Percentiles rank a stretch among this genome's conserved stretches.
Conservation (phyloP, 768 basidiomycete species). For the Cystoderma amianthinum region DNA sequence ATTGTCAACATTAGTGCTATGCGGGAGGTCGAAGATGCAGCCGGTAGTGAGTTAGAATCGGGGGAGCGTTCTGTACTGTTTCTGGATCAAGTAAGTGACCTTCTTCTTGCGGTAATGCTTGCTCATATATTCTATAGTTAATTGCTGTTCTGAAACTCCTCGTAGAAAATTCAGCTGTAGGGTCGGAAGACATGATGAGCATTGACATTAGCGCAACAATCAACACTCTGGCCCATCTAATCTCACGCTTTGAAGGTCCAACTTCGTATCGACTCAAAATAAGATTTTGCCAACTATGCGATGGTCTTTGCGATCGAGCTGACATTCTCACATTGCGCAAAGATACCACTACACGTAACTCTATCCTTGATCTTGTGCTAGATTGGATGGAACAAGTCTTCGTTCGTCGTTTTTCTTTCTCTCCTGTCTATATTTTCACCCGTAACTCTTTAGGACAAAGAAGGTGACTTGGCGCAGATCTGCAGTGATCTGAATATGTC, state of each 20-base stretch:
- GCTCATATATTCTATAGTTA: slow-evolving; percentile 35
- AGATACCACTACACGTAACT: slow-evolving; percentile 60
- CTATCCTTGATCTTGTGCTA: slow-evolving; percentile 68
- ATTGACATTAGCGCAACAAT: slow-evolving; percentile 61
- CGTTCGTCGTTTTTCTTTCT: slow-evolving; percentile 30
- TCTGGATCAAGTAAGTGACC: slow-evolving; percentile 57
- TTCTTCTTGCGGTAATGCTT: not conserved
- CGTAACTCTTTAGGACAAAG: slow-evolving; percentile 19
- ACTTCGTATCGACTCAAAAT: slow-evolving; percentile 58
- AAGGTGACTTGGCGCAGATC: slow-evolving; percentile 26
- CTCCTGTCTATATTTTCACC: slow-evolving; percentile 1
- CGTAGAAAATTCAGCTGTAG: slow-evolving; percentile 61
- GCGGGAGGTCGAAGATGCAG: slow-evolving; percentile 40
- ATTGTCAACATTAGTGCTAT: slow-evolving; percentile 41
- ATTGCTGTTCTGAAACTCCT: slow-evolving; percentile 71
- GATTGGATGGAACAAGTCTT: slow-evolving; percentile 62
- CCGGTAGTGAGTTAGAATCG: slow-evolving; percentile 34
- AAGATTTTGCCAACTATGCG: slow-evolving; percentile 71
- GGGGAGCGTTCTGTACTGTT: slow-evolving; percentile 35
- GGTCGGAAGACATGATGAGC: slow-evolving; percentile 51
- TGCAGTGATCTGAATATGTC: slow-evolving; percentile 67
- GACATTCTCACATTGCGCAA: slow-evolving; percentile 61
- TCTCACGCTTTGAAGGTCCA: slow-evolving; percentile 52
- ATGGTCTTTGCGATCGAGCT: slow-evolving; percentile 55
- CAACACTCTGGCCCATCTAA: slow-evolving; percentile 53